These are phyloP conservation scores for Trichosporon asahii DNA, from an alignment of 1,284 basidiomycete species.

Conservation along the genomic window DNA sequence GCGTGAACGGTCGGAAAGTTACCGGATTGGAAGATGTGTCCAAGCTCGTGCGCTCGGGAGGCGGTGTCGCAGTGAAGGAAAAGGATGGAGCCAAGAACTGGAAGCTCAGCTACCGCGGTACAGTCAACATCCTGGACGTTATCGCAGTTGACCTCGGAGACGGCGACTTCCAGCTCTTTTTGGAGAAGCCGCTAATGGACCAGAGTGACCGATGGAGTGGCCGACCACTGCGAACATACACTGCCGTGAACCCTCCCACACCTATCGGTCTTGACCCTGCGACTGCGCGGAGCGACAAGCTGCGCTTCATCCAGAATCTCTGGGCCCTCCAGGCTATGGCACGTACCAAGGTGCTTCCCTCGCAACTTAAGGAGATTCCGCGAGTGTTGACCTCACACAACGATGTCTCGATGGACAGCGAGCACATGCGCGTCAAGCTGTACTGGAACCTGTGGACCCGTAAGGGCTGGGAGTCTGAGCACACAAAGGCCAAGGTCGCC, in stretches of 20 bases:
- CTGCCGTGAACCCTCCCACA: constrained; percentile 68
- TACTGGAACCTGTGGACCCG: constrained; percentile 25
- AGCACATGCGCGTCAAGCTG: constrained; percentile 11
- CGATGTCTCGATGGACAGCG: constrained; percentile 56
- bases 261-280: constrained; percentile 63
- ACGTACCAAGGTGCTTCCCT: constrained; percentile 59
- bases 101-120: constrained; percentile 79
- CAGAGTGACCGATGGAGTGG: constrained; percentile 77
- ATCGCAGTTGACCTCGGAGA: constrained; percentile 79
- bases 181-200: constrained; percentile 74
- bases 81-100: constrained; percentile 60
- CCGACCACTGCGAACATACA: constrained; percentile 71
- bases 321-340: constrained; percentile 79
- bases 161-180: constrained; percentile 76
- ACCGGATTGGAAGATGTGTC: constrained; percentile 83
- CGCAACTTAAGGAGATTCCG: constrained; percentile 43
- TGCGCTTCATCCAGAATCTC: constrained; percentile 77
- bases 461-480: constrained; percentile 16
- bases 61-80: constrained; percentile 47
- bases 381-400: constrained; percentile 59
- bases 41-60: constrained; percentile 62
- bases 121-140: constrained; percentile 78
- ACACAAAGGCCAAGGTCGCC: constrained; percentile 71
- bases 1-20: constrained; percentile 68
- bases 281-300: constrained; percentile 64